Evolutionary conservation across 176 grass and related monocot genomes (phyloP).

Genomic region (Oryza australiensis): DNA sequence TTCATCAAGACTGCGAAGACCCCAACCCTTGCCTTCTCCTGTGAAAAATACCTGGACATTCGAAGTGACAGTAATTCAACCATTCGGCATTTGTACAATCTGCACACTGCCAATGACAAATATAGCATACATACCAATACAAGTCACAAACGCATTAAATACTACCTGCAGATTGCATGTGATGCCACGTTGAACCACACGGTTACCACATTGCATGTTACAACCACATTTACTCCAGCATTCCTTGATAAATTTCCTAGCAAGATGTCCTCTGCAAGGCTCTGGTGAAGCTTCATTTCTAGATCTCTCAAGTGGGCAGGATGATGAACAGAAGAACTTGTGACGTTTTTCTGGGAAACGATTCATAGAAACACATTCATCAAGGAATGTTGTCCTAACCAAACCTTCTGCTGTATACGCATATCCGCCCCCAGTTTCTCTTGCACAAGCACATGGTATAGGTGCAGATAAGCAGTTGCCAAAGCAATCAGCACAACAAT

Average conservation of each 20-base stretch:
- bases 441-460: slow-evolving; percentile 61
- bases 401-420: slow-evolving; percentile 63
- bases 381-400: slow-evolving; percentile 54
- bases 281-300: slow-evolving; percentile 40
- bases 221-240: slow-evolving; percentile 80
- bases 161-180: slow-evolving; percentile 53
- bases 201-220: slow-evolving; percentile 63
- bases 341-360: slow-evolving; percentile 35
- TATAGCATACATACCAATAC: slow-evolving; percentile 19
- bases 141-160: neutral
- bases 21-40: slow-evolving; percentile 65
- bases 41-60: slow-evolving; percentile 62
- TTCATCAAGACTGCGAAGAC: slow-evolving; percentile 56
- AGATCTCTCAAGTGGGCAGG: slow-evolving; percentile 51
- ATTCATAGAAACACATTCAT: slow-evolving; percentile 52
- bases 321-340: slow-evolving; percentile 52
- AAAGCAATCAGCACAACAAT: slow-evolving; percentile 64
- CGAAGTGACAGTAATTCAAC: neutral
- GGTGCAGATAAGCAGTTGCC: slow-evolving; percentile 54
- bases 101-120: neutral
- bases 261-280: slow-evolving; percentile 58
- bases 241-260: slow-evolving; percentile 68
- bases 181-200: slow-evolving; percentile 71
- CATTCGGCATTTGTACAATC: neutral
- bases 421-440: slow-evolving; percentile 62